Evolutionary conservation across 202 grass and related monocot species (phyloP).

Genomic region (Bolboschoenoplectus hybrid): DNA sequence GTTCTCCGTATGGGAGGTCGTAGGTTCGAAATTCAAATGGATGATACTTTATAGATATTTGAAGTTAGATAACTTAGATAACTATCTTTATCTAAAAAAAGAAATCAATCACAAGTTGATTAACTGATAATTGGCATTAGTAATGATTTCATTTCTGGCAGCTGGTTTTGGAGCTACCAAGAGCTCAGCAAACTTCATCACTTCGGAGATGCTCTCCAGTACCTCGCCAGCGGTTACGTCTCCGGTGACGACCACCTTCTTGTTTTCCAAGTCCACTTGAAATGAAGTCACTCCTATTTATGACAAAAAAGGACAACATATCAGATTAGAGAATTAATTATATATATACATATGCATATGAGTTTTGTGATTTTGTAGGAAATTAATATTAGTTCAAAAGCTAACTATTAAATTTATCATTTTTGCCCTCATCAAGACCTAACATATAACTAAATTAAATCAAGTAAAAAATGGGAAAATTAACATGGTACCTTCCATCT

Average conservation of each 20-base stretch:
- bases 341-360: not conserved
- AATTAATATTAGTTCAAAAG: not conserved
- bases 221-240: constrained; percentile 59
- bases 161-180: constrained; percentile 40
- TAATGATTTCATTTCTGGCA: not conserved
- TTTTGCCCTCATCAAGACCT: not conserved
- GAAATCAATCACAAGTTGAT: constrained; percentile 3
- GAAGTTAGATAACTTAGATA: too few relatives aligned
- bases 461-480: not conserved
- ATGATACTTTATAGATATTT: too few relatives aligned
- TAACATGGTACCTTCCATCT: constrained; percentile 59
- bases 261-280: constrained; percentile 71
- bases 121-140: constrained; percentile 6
- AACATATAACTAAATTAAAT: too few relatives aligned
- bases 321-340: too few relatives aligned
- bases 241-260: constrained; percentile 75
- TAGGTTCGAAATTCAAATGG: too few relatives aligned
- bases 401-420: not conserved
- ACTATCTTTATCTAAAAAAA: too few relatives aligned
- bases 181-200: constrained; percentile 71
- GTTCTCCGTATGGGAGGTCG: too few relatives aligned
- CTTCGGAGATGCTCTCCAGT: constrained; percentile 69
- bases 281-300: constrained; percentile 71
- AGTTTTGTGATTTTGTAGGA: not conserved
- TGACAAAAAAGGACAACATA: not conserved